Evolutionary conservation across 1,139 yeast species (phyloP).

Genomic region (Diutina mesorugosa): DNA sequence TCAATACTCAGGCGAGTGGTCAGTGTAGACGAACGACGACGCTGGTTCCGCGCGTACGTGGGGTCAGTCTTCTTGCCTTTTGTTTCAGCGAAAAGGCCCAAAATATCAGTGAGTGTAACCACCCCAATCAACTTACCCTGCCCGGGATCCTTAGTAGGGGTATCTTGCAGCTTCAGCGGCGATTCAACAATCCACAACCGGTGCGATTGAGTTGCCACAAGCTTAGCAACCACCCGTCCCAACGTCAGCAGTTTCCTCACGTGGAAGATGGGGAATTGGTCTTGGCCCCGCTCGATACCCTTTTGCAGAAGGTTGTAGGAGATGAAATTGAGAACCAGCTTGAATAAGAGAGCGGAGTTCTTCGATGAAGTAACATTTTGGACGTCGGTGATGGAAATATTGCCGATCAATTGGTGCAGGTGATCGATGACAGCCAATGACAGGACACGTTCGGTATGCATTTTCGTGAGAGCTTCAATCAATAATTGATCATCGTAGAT

Average conservation of each 20-base stretch:
- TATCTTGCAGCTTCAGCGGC: conserved; percentile 16
- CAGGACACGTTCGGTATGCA: conserved; percentile 76
- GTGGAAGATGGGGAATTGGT: conserved; percentile 92
- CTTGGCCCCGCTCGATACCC: conserved; percentile 90
- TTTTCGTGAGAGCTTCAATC: conserved; percentile 73
- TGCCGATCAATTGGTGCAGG: conserved; percentile 65
- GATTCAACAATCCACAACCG: conserved; percentile 86
- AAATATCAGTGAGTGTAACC: conserved; percentile 77
- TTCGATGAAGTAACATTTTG: conserved; percentile 75
- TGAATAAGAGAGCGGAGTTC: conserved; percentile 67
- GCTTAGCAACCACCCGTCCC: conserved; percentile 83
- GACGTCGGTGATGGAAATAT: conserved; percentile 89
- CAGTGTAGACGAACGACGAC: conserved; percentile 50
- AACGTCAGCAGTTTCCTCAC: conserved; percentile 69
- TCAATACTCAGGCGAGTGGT: conserved; percentile 1
- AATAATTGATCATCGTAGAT: conserved; percentile 78
- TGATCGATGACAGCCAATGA: conserved; percentile 91
- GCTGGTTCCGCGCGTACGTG: conserved; percentile 70
- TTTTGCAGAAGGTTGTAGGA: conserved; percentile 76
- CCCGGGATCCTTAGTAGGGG: not conserved
- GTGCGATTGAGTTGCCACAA: conserved; percentile 91
- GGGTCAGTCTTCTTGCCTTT: conserved; percentile 69
- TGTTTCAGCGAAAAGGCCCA: conserved; percentile 66
- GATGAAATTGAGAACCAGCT: conserved; percentile 77
- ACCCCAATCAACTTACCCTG: conserved; percentile 76